Evolutionary conservation across 2,329 filamentous ascomycete genomes (phyloP).

Genomic region (Colletotrichum plurivorum): DNA sequence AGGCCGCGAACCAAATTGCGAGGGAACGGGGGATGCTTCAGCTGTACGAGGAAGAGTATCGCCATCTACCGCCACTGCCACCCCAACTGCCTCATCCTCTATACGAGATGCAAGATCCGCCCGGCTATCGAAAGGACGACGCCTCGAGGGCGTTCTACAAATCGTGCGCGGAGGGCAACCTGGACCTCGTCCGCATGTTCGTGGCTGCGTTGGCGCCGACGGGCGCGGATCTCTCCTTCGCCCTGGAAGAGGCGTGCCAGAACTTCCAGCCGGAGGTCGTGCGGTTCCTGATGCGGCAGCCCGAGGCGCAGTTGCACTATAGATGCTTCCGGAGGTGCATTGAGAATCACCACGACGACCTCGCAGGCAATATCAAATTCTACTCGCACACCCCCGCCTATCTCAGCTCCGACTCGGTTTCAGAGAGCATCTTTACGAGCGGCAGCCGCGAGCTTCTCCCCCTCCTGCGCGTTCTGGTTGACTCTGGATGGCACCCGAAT

Average conservation of each 20-base stretch:
- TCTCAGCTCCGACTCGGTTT: neutral
- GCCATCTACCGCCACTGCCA: conserved; percentile 10
- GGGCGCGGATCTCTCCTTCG: conserved; percentile 20
- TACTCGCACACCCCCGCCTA: neutral
- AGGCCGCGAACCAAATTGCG: neutral
- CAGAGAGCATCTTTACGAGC: conserved; percentile 22
- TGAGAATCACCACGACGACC: conserved; percentile 10
- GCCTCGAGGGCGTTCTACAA: conserved; percentile 13
- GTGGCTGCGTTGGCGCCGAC: conserved; percentile 3
- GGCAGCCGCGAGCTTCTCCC: conserved; percentile 17
- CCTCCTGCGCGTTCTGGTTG: conserved; percentile 13
- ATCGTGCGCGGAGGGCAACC: conserved; percentile 14
- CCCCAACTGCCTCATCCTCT: conserved; percentile 18
- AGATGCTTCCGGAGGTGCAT: conserved; percentile 15
- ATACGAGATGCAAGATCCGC: conserved; percentile 12
- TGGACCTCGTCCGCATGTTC: conserved; percentile 9
- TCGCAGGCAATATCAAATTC: neutral
- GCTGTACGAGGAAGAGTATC: conserved; percentile 2
- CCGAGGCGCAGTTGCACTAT: conserved; percentile 15
- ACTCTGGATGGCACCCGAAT: conserved; percentile 23
- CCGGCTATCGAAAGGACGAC: conserved; percentile 16
- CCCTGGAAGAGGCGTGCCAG: conserved; percentile 20
- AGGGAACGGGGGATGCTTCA: neutral
- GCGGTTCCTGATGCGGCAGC: conserved; percentile 9
- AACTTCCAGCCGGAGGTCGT: conserved; percentile 16